These are phyloP conservation scores for Curvularia spicifera DNA, from an alignment of 2,329 filamentous ascomycete genomes.

Conservation along the genomic window DNA sequence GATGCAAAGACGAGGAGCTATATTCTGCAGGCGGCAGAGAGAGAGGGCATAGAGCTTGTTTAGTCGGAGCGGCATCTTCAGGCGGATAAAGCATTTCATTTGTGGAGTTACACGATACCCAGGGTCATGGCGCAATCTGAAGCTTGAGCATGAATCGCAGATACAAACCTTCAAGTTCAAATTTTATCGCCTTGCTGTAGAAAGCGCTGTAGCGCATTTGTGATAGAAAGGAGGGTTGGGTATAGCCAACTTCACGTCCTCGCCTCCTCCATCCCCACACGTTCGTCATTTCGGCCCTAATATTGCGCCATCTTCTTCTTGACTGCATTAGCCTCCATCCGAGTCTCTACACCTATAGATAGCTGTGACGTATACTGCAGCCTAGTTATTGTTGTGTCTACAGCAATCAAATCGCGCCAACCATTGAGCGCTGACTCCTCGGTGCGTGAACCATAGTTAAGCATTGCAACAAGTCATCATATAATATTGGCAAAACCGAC, in stretches of 20 bases:
- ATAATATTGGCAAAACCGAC: not conserved
- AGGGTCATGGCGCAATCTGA: conserved; percentile 8
- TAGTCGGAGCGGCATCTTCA: conserved; percentile 14
- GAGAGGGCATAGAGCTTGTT: conserved; percentile 76
- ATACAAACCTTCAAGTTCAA: not conserved
- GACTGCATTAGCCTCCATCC: conserved; percentile 6
- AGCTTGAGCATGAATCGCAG: not conserved
- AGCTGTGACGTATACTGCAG: not conserved
- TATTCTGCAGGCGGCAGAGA: conserved; percentile 78
- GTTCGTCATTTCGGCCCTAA: conserved; percentile 12
- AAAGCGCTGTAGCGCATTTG: not conserved
- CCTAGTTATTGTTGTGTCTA: not conserved
- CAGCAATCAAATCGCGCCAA: conserved; percentile 4
- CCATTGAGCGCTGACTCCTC: not conserved
- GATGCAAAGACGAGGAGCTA: conserved; percentile 83
- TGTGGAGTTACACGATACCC: conserved; percentile 22
- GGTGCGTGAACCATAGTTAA: conserved; percentile 6
- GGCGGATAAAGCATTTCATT: conserved; percentile 10
- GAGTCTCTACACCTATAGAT: not conserved
- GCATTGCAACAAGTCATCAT: not conserved
- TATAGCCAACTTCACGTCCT: not conserved
- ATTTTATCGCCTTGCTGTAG: not conserved
- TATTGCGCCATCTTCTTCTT: conserved; percentile 14
- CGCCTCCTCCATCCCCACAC: conserved; percentile 3
- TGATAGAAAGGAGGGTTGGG: not conserved